Evolutionary conservation across 306 rosid species (phyloP).

Genomic region (Sphenostylis stenocarpa): DNA sequence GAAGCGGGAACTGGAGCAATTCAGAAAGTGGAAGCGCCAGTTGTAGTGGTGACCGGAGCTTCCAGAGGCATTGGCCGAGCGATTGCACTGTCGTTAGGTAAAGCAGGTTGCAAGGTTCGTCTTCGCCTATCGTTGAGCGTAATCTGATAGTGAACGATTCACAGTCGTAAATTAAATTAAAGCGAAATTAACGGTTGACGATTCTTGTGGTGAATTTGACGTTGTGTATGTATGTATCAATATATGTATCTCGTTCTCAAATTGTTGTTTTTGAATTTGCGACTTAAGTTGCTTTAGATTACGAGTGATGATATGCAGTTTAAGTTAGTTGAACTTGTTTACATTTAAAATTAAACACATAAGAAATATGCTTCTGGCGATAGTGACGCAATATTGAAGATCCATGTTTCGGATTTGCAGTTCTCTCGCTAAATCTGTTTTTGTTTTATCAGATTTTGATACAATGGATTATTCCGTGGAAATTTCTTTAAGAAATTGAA

Average conservation of each 20-base stretch:
- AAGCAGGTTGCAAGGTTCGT: conserved; percentile 95
- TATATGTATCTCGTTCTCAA: neutral
- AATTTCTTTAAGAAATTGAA: neutral
- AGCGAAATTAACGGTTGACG: neutral
- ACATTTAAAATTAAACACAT: neutral
- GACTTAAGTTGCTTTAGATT: neutral
- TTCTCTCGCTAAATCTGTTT: neutral
- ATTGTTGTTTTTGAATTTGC: neutral
- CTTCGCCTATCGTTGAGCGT: neutral
- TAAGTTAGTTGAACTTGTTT: neutral
- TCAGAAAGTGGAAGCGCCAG: conserved; percentile 74
- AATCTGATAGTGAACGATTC: neutral
- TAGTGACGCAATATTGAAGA: conserved; percentile 9
- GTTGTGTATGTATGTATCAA: neutral
- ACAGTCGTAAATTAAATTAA: neutral
- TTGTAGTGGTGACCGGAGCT: conserved; percentile 89
- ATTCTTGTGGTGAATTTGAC: neutral
- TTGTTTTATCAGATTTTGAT: neutral
- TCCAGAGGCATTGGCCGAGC: conserved; percentile 94
- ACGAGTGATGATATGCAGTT: neutral
- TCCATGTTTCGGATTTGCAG: neutral
- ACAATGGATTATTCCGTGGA: neutral
- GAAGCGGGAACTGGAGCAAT: conserved; percentile 53
- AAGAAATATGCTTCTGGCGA: neutral
- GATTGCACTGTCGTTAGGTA: conserved; percentile 77